These are phyloP conservation scores for Metarhizium robertsii DNA, from an alignment of 2,329 filamentous ascomycete genomes.

Conservation along the genomic window DNA sequence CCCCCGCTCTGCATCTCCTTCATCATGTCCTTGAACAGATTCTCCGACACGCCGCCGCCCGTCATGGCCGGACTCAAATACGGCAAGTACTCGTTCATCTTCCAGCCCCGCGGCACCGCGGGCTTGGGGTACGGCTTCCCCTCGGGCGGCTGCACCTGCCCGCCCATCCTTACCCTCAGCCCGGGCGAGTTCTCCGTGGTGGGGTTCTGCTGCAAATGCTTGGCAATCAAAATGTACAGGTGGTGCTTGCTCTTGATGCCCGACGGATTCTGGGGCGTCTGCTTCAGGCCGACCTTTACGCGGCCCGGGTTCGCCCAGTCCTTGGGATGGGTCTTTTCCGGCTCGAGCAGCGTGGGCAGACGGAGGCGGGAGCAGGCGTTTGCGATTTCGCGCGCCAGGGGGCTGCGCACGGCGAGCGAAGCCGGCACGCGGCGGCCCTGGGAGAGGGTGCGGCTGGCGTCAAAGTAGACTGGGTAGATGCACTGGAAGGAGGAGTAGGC, in stretches of 20 bases:
- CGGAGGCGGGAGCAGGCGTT: slow-evolving; percentile 70
- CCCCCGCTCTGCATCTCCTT: slow-evolving; percentile 64
- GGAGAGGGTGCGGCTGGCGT: slow-evolving; percentile 61
- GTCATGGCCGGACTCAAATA: slow-evolving; percentile 79
- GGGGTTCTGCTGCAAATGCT: slow-evolving; percentile 68
- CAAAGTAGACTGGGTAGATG: slow-evolving; percentile 94
- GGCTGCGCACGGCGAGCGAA: slow-evolving; percentile 68
- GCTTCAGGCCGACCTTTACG: slow-evolving; percentile 69
- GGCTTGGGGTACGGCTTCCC: slow-evolving; percentile 62
- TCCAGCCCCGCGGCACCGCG: slow-evolving; percentile 79
- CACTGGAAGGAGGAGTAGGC: slow-evolving; percentile 72
- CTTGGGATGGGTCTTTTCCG: slow-evolving; percentile 85
- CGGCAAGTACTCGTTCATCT: slow-evolving; percentile 74
- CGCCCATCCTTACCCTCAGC: slow-evolving; percentile 62
- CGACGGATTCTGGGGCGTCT: slow-evolving; percentile 24
- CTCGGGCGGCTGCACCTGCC: slow-evolving; percentile 53
- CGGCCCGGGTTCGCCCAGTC: slow-evolving; percentile 97
- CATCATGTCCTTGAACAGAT: slow-evolving; percentile 96
- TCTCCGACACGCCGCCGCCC: slow-evolving; percentile 88
- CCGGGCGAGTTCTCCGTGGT: slow-evolving; percentile 61
- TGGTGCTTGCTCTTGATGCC: slow-evolving; percentile 73
- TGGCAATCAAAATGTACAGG: slow-evolving; percentile 70
- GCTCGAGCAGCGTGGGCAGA: slow-evolving; percentile 72
- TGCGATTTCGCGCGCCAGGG: slow-evolving; percentile 81
- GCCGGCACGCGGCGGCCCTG: slow-evolving; percentile 72